A percentile compares a stretch with the other conserved stretches of the same genome.
These are phyloP conservation scores for Penicillium brevicompactum DNA, from an alignment of 2,329 filamentous ascomycete genomes.

Conservation along the genomic window DNA sequence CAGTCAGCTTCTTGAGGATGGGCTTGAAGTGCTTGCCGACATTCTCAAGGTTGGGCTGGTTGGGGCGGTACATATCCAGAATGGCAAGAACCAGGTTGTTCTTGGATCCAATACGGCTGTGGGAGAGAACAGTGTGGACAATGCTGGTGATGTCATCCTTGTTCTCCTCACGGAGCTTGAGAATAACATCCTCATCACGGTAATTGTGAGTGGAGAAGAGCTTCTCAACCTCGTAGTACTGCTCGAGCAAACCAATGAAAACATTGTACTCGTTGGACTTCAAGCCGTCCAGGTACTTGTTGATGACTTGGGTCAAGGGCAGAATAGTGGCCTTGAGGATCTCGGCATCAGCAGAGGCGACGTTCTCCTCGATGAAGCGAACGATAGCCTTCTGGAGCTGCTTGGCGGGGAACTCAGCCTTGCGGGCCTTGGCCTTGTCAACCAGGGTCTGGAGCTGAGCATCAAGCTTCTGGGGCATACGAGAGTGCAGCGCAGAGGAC, in stretches of 20 bases:
- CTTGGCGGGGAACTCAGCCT: slow-evolving; percentile 89
- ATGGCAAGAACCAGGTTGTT: slow-evolving; percentile 91
- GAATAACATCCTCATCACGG: slow-evolving; percentile 90
- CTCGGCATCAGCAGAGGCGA: slow-evolving; percentile 71
- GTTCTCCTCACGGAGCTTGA: slow-evolving; percentile 92
- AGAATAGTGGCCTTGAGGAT: slow-evolving; percentile 71
- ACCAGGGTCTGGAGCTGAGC: slow-evolving; percentile 79
- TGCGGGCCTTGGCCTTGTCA: slow-evolving; percentile 75
- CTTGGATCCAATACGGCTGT: slow-evolving; percentile 90
- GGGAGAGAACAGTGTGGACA: slow-evolving; percentile 86
- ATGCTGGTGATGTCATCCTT: slow-evolving; percentile 87
- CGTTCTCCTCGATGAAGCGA: slow-evolving; percentile 87
- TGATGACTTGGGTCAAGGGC: slow-evolving; percentile 76
- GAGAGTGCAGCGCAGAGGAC: slow-evolving; percentile 92
- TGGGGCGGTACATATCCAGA: slow-evolving; percentile 90
- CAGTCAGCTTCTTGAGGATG: slow-evolving; percentile 80
- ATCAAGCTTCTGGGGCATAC: slow-evolving; percentile 95
- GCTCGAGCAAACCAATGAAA: slow-evolving; percentile 75
- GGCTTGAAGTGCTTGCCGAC: slow-evolving; percentile 85
- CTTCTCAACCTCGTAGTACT: slow-evolving; percentile 81
- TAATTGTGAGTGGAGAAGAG: slow-evolving; percentile 82
- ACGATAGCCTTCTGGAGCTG: slow-evolving; percentile 78
- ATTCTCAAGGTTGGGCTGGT: slow-evolving; percentile 86
- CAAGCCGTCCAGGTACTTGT: slow-evolving; percentile 80
- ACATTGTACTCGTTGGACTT: slow-evolving; percentile 87